Evolutionary conservation across 169 alveolate genomes (phyloP).

Genomic region (Plasmodium cynomolgi): DNA sequence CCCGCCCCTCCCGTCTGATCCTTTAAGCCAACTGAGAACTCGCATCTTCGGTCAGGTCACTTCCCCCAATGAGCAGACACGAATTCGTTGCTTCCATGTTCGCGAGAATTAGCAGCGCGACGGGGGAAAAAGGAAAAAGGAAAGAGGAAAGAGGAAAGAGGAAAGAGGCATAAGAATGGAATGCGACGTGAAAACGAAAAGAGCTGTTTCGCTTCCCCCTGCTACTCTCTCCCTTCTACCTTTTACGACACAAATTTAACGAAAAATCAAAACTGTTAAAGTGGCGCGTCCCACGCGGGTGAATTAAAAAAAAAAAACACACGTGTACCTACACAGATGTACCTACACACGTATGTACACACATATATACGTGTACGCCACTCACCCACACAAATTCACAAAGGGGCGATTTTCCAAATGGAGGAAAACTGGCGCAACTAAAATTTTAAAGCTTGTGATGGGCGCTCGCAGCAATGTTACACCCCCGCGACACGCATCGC

Average conservation of each 20-base stretch:
- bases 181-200: not conserved
- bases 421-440: not conserved
- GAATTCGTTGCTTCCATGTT: not conserved
- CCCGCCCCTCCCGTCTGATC: not conserved
- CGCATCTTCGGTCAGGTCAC: not conserved
- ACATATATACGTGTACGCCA: not conserved
- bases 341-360: not conserved
- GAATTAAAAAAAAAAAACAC: not conserved
- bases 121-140: not conserved
- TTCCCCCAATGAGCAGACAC: not conserved
- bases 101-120: not conserved
- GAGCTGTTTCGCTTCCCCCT: not conserved
- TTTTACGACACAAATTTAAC: not conserved
- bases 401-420: not conserved
- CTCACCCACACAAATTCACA: not conserved
- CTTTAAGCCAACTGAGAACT: not conserved
- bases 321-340: not conserved
- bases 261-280: not conserved
- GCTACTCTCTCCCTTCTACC: not conserved
- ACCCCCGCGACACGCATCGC: not conserved
- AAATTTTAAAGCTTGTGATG: not conserved
- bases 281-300: not conserved
- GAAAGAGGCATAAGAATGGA: not conserved
- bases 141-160: not conserved
- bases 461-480: not conserved